Evolutionary conservation across 2,329 filamentous ascomycete genomes (phyloP).

Genomic region (Beauveria bassiana): DNA sequence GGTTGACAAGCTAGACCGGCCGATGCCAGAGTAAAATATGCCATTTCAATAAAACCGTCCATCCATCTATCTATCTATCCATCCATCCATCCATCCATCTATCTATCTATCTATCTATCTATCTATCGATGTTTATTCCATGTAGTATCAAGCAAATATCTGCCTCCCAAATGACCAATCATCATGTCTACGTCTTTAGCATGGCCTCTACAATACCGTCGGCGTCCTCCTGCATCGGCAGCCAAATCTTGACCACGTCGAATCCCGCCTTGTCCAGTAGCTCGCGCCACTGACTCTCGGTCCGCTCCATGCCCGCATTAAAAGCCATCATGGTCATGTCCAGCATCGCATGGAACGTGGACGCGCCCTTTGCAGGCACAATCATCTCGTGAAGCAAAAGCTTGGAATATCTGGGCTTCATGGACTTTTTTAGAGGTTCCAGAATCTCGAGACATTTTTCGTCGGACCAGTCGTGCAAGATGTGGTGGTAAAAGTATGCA

Average conservation of each 20-base stretch:
- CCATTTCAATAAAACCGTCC: too few relatives aligned
- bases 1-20: neutral
- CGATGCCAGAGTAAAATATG: neutral
- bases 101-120: too few relatives aligned
- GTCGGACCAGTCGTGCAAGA: constrained; percentile 21
- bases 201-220: constrained; percentile 8
- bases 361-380: constrained; percentile 13
- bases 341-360: constrained; percentile 13
- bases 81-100: too few relatives aligned
- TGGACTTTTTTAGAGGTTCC: constrained; percentile 8
- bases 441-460: constrained; percentile 16
- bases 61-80: too few relatives aligned
- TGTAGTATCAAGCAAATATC: too few relatives aligned
- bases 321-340: constrained; percentile 20
- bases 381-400: constrained; percentile 25
- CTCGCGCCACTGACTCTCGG: constrained; percentile 15
- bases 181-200: neutral
- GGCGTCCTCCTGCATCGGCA: neutral
- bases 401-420: constrained; percentile 23
- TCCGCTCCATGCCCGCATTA: constrained; percentile 16
- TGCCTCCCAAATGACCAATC: too few relatives aligned
- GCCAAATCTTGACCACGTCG: constrained; percentile 2
- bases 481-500: constrained; percentile 20
- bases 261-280: constrained; percentile 17
- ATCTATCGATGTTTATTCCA: too few relatives aligned